phyloP scores from a whole-genome alignment of 1,139 yeast genomes.

The Suhomyces bolitotheri region DNA sequence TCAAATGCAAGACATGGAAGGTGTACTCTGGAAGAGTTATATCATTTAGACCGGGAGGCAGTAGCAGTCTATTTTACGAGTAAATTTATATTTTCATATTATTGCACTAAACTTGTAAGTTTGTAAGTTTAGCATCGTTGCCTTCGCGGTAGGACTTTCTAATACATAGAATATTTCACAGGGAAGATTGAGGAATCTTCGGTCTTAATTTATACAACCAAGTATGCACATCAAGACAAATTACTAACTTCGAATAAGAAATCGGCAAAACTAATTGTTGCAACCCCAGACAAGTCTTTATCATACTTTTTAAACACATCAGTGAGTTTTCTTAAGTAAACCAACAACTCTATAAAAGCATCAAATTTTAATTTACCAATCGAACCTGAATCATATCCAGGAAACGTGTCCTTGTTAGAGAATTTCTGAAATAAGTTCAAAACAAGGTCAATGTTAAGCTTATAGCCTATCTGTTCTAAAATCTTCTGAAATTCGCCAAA shows the following conservation, averaged over 20 bases:
- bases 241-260: conserved; percentile 65
- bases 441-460: conserved; percentile 61
- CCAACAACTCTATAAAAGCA: conserved; percentile 76
- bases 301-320: conserved; percentile 80
- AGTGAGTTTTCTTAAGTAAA: conserved; percentile 74
- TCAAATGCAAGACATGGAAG: conserved; percentile 89
- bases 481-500: conserved; percentile 69
- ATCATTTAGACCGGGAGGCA: conserved; percentile 61
- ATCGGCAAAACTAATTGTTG: conserved; percentile 75
- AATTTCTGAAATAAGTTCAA: conserved; percentile 62
- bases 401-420: conserved; percentile 43
- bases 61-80: background rate
- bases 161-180: too few relatives aligned
- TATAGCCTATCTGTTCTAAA: conserved; percentile 70
- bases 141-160: too few relatives aligned
- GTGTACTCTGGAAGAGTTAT: conserved; percentile 91
- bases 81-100: background rate
- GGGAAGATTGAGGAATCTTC: too few relatives aligned
- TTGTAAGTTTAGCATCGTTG: too few relatives aligned
- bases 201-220: too few relatives aligned
- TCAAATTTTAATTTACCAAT: conserved; percentile 73
- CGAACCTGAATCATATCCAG: conserved; percentile 26
- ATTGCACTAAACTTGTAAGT: background rate
- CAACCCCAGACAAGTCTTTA: conserved; percentile 71
- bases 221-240: conserved; percentile 25